These are phyloP conservation scores for Chloranthus sessilifolius DNA, from an alignment of 164 flowering plant species.

Conservation along the genomic window DNA sequence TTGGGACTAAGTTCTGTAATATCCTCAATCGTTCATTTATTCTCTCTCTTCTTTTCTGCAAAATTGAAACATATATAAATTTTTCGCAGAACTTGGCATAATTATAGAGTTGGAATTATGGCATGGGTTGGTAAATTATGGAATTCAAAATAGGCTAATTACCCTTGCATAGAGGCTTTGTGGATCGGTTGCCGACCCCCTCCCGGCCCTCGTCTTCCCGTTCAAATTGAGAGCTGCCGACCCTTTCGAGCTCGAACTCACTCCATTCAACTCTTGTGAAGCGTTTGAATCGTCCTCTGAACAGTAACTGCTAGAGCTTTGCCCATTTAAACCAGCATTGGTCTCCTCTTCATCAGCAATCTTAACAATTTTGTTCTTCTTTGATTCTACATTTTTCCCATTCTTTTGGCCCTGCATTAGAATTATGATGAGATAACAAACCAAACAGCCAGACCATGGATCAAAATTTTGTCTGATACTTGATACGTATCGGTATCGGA, in stretches of 20 bases:
- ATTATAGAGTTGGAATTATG: background rate
- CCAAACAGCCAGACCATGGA: too few relatives aligned
- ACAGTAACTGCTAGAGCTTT: slow-evolving; percentile 44
- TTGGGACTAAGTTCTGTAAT: slow-evolving; percentile 81
- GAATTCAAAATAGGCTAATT: slow-evolving; percentile 8
- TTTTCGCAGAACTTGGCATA: too few relatives aligned
- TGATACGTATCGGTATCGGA: too few relatives aligned
- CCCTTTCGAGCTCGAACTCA: slow-evolving; percentile 21
- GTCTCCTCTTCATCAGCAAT: slow-evolving; percentile 29
- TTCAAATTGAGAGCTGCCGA: slow-evolving; percentile 23
- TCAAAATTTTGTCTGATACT: background rate
- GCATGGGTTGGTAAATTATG: background rate
- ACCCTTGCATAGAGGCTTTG: slow-evolving; percentile 99
- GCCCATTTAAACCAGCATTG: slow-evolving; percentile 22
- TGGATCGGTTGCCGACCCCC: slow-evolving; percentile 87
- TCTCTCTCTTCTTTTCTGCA: slow-evolving; percentile 89
- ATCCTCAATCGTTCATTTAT: slow-evolving; percentile 79
- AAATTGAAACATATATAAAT: background rate
- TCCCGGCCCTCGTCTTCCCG: slow-evolving; percentile 63
- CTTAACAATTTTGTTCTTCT: slow-evolving; percentile 34
- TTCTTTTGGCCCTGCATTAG: slow-evolving; percentile 33
- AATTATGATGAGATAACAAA: background rate
- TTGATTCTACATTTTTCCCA: slow-evolving; percentile 42
- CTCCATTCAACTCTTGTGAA: slow-evolving; percentile 40
- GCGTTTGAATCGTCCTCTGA: slow-evolving; percentile 64